Conservation (phyloP, 768 basidiomycete species). For the Suillus subaureus region DNA sequence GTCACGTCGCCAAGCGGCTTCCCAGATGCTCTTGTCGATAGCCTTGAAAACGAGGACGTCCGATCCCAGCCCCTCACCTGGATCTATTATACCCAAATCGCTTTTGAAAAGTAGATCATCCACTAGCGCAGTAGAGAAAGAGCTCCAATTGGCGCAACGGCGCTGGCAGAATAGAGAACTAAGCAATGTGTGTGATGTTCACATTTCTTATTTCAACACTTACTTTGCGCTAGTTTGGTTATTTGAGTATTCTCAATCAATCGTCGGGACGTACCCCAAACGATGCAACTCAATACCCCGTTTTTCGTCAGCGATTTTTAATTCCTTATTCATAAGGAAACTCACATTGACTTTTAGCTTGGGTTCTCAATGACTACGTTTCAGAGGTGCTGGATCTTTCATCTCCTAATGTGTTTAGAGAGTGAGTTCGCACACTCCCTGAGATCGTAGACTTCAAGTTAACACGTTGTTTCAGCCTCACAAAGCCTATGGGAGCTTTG, state of each 20-base stretch:
- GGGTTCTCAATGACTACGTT: constrained; percentile 86
- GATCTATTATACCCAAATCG: constrained; percentile 28
- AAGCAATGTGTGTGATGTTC: constrained; percentile 69
- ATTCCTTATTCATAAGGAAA: not conserved
- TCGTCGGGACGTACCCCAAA: constrained; percentile 91
- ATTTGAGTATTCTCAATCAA: constrained; percentile 87
- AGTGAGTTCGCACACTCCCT: constrained; percentile 48
- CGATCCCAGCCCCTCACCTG: constrained; percentile 23
- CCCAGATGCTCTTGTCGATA: constrained; percentile 52
- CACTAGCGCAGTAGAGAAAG: constrained; percentile 30
- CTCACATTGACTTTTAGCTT: constrained; percentile 51
- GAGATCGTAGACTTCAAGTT: not conserved
- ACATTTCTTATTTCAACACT: not conserved
- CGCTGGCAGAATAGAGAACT: constrained; percentile 91
- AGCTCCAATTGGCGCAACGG: constrained; percentile 69
- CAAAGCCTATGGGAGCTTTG: constrained; percentile 89
- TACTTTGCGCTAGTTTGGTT: constrained; percentile 65
- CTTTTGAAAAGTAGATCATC: constrained; percentile 22
- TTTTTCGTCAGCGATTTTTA: constrained; percentile 64
- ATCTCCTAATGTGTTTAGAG: constrained; percentile 64
- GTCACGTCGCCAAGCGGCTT: constrained; percentile 60
- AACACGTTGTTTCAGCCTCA: constrained; percentile 51
- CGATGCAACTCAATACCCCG: constrained; percentile 93
- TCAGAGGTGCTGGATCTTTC: constrained; percentile 69
- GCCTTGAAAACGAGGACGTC: constrained; percentile 10